Evolutionary conservation across 2,329 filamentous ascomycete species (phyloP).

Genomic region (Fusarium concolor): DNA sequence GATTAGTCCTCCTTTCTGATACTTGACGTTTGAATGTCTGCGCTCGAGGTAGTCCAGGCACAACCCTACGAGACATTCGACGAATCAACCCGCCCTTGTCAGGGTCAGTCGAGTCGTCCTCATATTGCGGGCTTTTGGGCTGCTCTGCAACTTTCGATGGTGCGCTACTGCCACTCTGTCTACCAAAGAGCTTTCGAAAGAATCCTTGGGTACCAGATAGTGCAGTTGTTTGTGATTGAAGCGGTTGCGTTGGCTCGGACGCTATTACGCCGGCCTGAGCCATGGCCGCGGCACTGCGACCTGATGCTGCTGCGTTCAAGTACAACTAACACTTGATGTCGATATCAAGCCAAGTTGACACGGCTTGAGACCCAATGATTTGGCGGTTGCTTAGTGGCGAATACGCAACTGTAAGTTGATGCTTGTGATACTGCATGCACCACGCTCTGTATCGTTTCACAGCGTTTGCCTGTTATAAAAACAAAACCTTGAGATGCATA

Average conservation of each 20-base stretch:
- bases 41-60: slow-evolving; percentile 80
- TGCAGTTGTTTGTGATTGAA: slow-evolving; percentile 42
- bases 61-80: slow-evolving; percentile 69
- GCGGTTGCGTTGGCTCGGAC: slow-evolving; percentile 46
- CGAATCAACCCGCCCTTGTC: slow-evolving; percentile 53
- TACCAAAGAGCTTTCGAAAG: slow-evolving; percentile 48
- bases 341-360: slow-evolving; percentile 19
- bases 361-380: slow-evolving; percentile 22
- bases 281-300: slow-evolving; percentile 47
- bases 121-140: slow-evolving; percentile 50
- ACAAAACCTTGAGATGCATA: slow-evolving; percentile 16
- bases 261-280: slow-evolving; percentile 47
- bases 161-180: slow-evolving; percentile 28
- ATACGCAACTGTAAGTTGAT: slow-evolving; percentile 23
- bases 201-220: slow-evolving; percentile 44
- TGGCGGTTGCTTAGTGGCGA: slow-evolving; percentile 25
- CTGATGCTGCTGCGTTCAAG: slow-evolving; percentile 18
- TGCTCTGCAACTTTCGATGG: slow-evolving; percentile 29
- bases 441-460: slow-evolving; percentile 34
- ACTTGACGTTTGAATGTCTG: slow-evolving; percentile 86
- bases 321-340: slow-evolving; percentile 11
- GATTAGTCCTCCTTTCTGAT: slow-evolving; percentile 80
- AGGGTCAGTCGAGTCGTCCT: slow-evolving; percentile 42
- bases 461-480: slow-evolving; percentile 28
- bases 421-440: slow-evolving; percentile 33